phyloP scores from a whole-genome alignment of 148 eudicot species.

The Vaccinium darrowii region DNA sequence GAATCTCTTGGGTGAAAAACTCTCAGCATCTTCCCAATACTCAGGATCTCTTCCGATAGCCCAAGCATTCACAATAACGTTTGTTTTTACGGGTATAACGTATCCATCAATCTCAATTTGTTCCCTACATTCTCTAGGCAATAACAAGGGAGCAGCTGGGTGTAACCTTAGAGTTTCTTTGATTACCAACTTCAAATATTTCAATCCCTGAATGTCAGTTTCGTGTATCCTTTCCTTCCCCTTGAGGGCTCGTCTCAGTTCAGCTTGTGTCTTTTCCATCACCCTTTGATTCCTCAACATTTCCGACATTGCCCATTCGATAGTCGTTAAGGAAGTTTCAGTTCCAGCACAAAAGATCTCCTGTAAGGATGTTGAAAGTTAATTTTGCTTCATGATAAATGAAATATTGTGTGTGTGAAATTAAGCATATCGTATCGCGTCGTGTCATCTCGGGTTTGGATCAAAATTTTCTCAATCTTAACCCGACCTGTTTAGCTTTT shows the following conservation, averaged over 20 bases:
- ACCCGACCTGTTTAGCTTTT: no score
- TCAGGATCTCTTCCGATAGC: slow-evolving; percentile 29
- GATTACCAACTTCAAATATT: slow-evolving; percentile 3
- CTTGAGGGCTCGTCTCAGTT: background rate
- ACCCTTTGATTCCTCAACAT: slow-evolving; percentile 5
- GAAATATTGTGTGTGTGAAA: background rate
- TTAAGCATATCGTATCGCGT: no score
- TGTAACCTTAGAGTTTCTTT: slow-evolving; percentile 11
- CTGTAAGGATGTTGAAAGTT: background rate
- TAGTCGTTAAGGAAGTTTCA: background rate
- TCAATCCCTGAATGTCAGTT: background rate
- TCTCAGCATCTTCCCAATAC: slow-evolving; percentile 32
- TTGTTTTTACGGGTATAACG: background rate
- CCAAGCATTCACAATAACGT: slow-evolving; percentile 26
- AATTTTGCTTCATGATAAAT: background rate
- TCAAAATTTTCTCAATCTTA: no score
- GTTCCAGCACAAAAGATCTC: slow-evolving; percentile 5
- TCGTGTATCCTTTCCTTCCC: slow-evolving; percentile 5
- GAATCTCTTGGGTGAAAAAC: slow-evolving; percentile 29
- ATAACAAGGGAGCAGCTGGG: slow-evolving; percentile 4
- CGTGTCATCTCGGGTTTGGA: no score
- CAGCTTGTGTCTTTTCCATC: slow-evolving; percentile 4
- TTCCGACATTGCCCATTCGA: slow-evolving; percentile 16
- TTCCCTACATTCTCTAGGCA: slow-evolving; percentile 12
- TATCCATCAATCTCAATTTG: slow-evolving; percentile 2